phyloP scores from a whole-genome alignment of 441 rosid species.

The Erodium moschatum region DNA sequence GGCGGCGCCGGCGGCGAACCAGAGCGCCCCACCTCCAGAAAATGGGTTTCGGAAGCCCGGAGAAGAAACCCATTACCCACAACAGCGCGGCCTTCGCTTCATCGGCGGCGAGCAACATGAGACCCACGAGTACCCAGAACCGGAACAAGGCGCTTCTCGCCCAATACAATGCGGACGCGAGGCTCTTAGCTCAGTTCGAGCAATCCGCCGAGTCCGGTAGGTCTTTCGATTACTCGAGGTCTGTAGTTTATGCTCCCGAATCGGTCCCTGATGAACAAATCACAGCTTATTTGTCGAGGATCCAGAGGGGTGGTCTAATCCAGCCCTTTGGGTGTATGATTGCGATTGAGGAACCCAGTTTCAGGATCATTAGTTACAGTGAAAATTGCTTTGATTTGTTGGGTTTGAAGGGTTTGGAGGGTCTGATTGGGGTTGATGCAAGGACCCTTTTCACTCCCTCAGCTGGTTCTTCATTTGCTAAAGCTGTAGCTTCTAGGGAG shows the following conservation, averaged over 20 bases:
- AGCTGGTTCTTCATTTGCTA: conserved; percentile 54
- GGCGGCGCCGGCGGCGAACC: no score
- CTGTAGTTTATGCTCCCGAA: conserved; percentile 43
- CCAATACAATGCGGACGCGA: conserved; percentile 66
- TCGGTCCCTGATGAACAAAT: conserved; percentile 55
- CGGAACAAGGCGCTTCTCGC: conserved; percentile 31
- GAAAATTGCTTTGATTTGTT: conserved; percentile 72
- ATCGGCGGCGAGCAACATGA: background rate
- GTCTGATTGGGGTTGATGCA: conserved; percentile 55
- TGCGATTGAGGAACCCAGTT: conserved; percentile 53
- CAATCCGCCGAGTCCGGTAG: conserved; percentile 52
- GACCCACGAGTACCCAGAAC: background rate
- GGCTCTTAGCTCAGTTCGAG: conserved; percentile 60
- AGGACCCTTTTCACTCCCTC: conserved; percentile 45
- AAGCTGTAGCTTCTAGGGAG: conserved; percentile 53
- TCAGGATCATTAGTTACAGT: conserved; percentile 51
- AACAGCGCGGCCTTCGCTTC: background rate
- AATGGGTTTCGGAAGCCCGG: no score
- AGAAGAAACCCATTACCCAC: no score
- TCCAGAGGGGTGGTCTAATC: conserved; percentile 62
- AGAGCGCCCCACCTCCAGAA: no score
- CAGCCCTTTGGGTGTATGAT: conserved; percentile 76
- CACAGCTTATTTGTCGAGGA: conserved; percentile 60
- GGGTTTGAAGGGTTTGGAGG: conserved; percentile 57
- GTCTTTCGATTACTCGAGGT: conserved; percentile 60